Evolutionary conservation across 306 rosid genomes (phyloP).

Genomic region (Lupinus albus): DNA sequence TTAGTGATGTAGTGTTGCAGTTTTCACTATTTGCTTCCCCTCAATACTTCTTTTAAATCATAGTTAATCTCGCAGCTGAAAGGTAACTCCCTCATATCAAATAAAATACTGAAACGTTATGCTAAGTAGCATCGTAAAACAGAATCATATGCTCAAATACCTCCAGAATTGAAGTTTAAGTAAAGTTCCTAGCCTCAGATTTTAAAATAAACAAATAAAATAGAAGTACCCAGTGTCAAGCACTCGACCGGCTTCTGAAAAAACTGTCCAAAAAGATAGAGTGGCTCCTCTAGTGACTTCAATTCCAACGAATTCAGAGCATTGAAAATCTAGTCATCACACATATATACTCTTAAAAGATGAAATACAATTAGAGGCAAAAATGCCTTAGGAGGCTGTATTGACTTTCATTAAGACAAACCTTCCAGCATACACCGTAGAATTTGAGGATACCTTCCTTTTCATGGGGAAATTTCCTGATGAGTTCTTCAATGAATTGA

Average conservation of each 20-base stretch:
- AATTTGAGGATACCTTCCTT: constrained; percentile 85
- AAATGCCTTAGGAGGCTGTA: constrained; percentile 47
- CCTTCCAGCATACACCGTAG: constrained; percentile 96
- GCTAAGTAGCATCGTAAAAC: constrained; percentile 18
- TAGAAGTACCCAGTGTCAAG: constrained; percentile 80
- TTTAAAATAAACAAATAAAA: constrained; percentile 25
- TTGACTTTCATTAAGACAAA: constrained; percentile 56
- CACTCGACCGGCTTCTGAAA: constrained; percentile 85
- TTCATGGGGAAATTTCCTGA: constrained; percentile 75
- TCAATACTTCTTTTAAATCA: constrained; percentile 7
- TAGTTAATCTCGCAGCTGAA: constrained; percentile 11
- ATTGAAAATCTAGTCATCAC: constrained; percentile 74
- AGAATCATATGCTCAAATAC: background rate
- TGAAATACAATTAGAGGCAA: constrained; percentile 39
- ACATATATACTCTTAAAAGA: constrained; percentile 39
- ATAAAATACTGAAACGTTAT: constrained; percentile 23
- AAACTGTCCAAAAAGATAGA: constrained; percentile 94
- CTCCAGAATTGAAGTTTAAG: constrained; percentile 23
- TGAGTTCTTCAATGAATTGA: constrained; percentile 71
- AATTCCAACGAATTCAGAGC: constrained; percentile 89
- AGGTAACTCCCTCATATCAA: constrained; percentile 19
- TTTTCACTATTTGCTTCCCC: constrained; percentile 24
- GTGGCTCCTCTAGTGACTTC: constrained; percentile 96
- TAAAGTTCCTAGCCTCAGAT: constrained; percentile 1
- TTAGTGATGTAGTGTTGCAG: constrained; percentile 14